Percentiles rank a stretch among this genome's conserved stretches.
Evolutionary conservation across 192 early-diverging fungal genomes (phyloP).

Genomic region (Endogone sp.): DNA sequence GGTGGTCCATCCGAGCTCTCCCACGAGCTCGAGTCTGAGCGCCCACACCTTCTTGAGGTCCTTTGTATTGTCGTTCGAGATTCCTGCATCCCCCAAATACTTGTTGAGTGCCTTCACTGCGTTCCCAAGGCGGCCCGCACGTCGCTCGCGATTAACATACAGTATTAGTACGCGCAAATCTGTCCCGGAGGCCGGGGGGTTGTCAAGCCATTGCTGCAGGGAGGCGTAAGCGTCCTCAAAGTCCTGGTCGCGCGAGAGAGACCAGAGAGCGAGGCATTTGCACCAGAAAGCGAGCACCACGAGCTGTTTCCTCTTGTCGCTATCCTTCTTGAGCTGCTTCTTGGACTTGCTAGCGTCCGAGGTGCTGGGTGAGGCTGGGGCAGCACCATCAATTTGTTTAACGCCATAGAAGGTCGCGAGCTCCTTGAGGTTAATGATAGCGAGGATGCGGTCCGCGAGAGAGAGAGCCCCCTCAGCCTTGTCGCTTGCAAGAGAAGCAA

Average conservation of each 20-base stretch:
- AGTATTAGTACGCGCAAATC: constrained; percentile 52
- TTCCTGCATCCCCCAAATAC: constrained; percentile 58
- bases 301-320: constrained; percentile 67
- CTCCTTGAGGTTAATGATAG: constrained; percentile 51
- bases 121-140: constrained; percentile 51
- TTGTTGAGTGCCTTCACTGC: constrained; percentile 73
- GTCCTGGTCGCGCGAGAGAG: constrained; percentile 25
- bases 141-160: constrained; percentile 52
- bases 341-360: constrained; percentile 46
- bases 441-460: constrained; percentile 52
- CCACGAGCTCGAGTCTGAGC: constrained; percentile 52
- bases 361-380: constrained; percentile 32
- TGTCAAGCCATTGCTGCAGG: constrained; percentile 58
- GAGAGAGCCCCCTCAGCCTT: constrained; percentile 47
- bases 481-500: constrained; percentile 39
- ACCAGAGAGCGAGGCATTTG: constrained; percentile 52
- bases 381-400: constrained; percentile 41
- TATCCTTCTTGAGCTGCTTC: constrained; percentile 61
- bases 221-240: constrained; percentile 57
- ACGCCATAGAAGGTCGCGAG: constrained; percentile 67
- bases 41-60: constrained; percentile 51
- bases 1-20: constrained; percentile 61
- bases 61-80: constrained; percentile 42
- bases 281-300: constrained; percentile 56
- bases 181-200: constrained; percentile 40